A percentile compares a stretch with the other conserved stretches of the same genome.
Evolutionary conservation across 2,329 filamentous ascomycete species (phyloP).

Genomic region (Aspergillus sp.): DNA sequence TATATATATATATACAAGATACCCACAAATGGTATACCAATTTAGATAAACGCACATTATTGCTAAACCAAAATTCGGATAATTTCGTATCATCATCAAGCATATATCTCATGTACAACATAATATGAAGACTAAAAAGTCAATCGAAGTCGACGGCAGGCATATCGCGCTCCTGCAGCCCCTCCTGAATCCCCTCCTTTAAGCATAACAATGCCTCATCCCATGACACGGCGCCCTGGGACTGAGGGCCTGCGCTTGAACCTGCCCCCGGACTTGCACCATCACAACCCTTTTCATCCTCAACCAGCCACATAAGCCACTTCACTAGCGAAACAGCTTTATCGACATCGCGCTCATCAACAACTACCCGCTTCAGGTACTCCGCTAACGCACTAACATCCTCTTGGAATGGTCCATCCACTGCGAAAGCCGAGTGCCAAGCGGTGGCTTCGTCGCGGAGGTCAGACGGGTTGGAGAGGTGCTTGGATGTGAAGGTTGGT

Average conservation of each 20-base stretch:
- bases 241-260: neutral
- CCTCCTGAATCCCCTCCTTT: conserved; percentile 43
- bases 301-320: conserved; percentile 56
- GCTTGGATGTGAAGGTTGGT: conserved; percentile 63
- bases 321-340: conserved; percentile 70
- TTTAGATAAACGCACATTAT: no score
- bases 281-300: conserved; percentile 22
- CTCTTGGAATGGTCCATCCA: conserved; percentile 73
- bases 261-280: neutral
- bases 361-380: conserved; percentile 71
- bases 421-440: conserved; percentile 72
- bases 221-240: conserved; percentile 32
- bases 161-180: conserved; percentile 46
- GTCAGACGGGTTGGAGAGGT: conserved; percentile 57
- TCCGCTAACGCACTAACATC: conserved; percentile 73
- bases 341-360: conserved; percentile 72
- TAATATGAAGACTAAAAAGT: neutral
- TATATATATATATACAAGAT: neutral
- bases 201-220: conserved; percentile 39
- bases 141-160: conserved; percentile 45
- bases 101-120: conserved; percentile 5
- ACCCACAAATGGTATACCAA: neutral
- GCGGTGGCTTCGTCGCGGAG: conserved; percentile 71
- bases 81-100: neutral
- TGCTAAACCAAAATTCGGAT: neutral